Evolutionary conservation across 805 yeast species (phyloP).

Genomic region (Myxozyma sirexii): DNA sequence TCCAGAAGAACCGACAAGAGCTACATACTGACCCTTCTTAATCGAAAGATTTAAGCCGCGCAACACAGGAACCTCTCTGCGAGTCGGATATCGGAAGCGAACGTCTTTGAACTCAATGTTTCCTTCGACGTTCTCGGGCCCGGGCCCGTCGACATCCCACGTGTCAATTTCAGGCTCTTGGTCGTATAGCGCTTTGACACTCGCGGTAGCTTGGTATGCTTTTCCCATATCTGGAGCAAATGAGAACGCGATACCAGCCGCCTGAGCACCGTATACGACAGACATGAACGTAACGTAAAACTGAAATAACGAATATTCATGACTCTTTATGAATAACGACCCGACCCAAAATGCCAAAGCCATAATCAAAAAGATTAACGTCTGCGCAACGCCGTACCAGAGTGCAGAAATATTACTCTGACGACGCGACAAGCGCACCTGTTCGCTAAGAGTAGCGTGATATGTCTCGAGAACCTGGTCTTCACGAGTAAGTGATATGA

Average conservation of each 20-base stretch:
- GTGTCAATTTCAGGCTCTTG: conserved; percentile 44
- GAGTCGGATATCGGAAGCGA: conserved; percentile 40
- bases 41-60: conserved; percentile 36
- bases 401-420: conserved; percentile 14
- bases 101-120: conserved; percentile 53
- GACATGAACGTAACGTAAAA: conserved; percentile 47
- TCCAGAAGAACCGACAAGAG: conserved; percentile 87
- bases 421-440: background rate
- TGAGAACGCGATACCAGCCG: conserved; percentile 48
- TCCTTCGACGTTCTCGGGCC: conserved; percentile 46
- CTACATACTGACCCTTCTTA: conserved; percentile 84
- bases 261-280: conserved; percentile 47
- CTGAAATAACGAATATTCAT: conserved; percentile 39
- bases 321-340: conserved; percentile 42
- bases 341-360: conserved; percentile 52
- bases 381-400: conserved; percentile 26
- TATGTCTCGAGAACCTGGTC: conserved; percentile 43
- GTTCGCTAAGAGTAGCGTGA: conserved; percentile 22
- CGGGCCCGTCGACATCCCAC: conserved; percentile 39
- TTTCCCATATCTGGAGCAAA: conserved; percentile 51
- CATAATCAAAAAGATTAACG: conserved; percentile 43
- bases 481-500: conserved; percentile 48
- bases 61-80: conserved; percentile 38
- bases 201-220: conserved; percentile 45
- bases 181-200: conserved; percentile 41